A percentile compares a stretch with the other conserved stretches of the same genome.
These are phyloP conservation scores for Sporothrix protearum DNA, from an alignment of 2,329 filamentous ascomycete species.

Conservation along the genomic window DNA sequence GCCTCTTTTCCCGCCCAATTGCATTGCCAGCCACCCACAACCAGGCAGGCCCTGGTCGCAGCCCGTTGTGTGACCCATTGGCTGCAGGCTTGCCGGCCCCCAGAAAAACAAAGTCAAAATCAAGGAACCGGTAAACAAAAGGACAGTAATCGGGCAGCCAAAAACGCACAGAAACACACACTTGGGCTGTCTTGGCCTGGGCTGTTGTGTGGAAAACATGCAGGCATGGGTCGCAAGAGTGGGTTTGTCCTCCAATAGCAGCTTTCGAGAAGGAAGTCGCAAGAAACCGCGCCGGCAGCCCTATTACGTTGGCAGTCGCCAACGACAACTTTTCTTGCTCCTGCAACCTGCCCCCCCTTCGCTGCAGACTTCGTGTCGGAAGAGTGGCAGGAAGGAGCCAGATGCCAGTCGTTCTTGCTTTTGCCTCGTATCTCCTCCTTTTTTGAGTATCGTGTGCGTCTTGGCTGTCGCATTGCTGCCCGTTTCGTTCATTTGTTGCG, in stretches of 20 bases:
- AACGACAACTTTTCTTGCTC: not conserved
- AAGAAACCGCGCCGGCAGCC: constrained; percentile 10
- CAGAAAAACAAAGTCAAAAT: not conserved
- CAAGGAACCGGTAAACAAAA: not conserved
- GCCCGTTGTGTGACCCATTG: constrained; percentile 2
- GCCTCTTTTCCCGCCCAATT: not conserved
- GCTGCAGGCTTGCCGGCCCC: not conserved
- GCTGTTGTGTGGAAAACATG: not conserved
- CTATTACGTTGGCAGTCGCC: constrained; percentile 17
- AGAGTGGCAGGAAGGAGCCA: not conserved
- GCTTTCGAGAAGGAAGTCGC: not conserved
- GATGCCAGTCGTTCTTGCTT: constrained; percentile 5
- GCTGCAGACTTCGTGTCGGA: not conserved
- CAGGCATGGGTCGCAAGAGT: not conserved
- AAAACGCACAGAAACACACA: not conserved
- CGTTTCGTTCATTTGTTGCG: not conserved
- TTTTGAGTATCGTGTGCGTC: not conserved
- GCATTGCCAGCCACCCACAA: not conserved
- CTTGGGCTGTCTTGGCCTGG: constrained; percentile 3
- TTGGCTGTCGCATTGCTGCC: not conserved
- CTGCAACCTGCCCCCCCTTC: not conserved
- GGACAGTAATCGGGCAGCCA: not conserved
- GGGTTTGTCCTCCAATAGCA: constrained; percentile 1
- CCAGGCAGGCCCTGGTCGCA: not conserved
- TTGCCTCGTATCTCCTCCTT: not conserved